Percentiles rank a stretch among this genome's conserved stretches.
phyloP scores from a whole-genome alignment of 257 asterid genomes.

The Fraxinus anomala region DNA sequence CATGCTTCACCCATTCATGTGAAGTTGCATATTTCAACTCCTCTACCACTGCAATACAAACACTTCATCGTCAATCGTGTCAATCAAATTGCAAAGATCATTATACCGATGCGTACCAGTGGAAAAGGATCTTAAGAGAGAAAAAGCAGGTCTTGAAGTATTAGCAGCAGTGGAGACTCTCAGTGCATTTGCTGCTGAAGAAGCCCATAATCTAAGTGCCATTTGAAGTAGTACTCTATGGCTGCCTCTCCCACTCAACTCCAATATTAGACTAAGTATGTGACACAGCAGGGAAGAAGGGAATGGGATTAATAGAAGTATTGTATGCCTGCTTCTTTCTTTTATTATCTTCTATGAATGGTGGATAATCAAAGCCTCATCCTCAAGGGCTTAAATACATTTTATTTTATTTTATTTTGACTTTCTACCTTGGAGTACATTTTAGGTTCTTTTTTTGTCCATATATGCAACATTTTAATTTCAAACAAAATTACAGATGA shows the following conservation, averaged over 20 bases:
- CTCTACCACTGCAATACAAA: constrained; percentile 59
- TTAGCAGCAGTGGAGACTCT: constrained; percentile 50
- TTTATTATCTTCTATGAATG: constrained; percentile 65
- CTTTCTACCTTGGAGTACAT: not conserved
- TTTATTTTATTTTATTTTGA: not conserved
- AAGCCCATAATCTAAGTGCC: constrained; percentile 96
- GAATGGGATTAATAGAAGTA: not conserved
- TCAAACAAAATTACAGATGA: not conserved
- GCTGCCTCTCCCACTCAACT: not conserved
- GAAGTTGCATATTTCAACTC: constrained; percentile 73
- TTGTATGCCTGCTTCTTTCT: constrained; percentile 9
- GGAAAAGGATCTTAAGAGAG: constrained; percentile 79
- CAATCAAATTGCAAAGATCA: not conserved
- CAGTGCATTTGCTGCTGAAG: constrained; percentile 92
- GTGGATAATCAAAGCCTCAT: constrained; percentile 78
- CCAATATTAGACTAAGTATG: not conserved
- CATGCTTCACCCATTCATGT: constrained; percentile 97
- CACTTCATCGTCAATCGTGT: not conserved
- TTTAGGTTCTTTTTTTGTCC: not conserved
- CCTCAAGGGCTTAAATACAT: constrained; percentile 19
- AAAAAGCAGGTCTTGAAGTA: constrained; percentile 55
- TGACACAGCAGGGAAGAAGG: constrained; percentile 11
- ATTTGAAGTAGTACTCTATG: constrained; percentile 21
- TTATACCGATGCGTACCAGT: constrained; percentile 41
- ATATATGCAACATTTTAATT: not conserved